Evolutionary conservation across 106 monocot species (phyloP).

Genomic region (Apostasia shenzhenica): DNA sequence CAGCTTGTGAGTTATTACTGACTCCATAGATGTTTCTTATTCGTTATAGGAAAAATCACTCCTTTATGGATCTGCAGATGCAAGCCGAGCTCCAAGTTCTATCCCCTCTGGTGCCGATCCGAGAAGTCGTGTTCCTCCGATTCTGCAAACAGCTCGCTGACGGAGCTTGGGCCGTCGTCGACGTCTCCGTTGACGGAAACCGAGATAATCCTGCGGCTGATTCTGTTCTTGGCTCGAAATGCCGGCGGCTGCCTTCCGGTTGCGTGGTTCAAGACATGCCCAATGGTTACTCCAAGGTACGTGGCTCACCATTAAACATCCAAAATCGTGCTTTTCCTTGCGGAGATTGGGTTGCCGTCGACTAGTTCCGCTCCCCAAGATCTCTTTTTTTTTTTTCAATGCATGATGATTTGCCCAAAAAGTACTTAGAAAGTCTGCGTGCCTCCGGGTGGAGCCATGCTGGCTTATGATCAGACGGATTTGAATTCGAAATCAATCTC

Average conservation of each 20-base stretch:
- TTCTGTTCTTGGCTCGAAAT: constrained; percentile 12
- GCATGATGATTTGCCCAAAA: no score
- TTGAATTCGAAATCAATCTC: no score
- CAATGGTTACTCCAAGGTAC: constrained; percentile 85
- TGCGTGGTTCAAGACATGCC: constrained; percentile 80
- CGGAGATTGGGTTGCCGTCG: no score
- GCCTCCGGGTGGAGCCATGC: no score
- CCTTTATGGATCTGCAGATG: constrained; percentile 28
- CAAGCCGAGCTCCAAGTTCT: constrained; percentile 82
- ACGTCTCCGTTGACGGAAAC: constrained; percentile 56
- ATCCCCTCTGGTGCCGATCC: constrained; percentile 66
- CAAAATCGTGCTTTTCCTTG: neutral
- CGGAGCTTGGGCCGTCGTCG: constrained; percentile 67
- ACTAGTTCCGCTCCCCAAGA: no score
- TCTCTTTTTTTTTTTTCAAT: no score
- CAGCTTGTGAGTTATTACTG: constrained; percentile 52
- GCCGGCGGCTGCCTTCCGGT: constrained; percentile 68
- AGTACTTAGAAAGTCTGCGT: no score
- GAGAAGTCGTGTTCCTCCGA: constrained; percentile 62
- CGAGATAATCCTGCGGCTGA: constrained; percentile 16
- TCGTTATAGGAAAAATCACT: no score
- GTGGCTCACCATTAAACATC: neutral
- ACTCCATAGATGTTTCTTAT: no score
- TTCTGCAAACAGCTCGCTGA: constrained; percentile 76
- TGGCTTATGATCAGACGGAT: no score